phyloP scores from a whole-genome alignment of 257 asterid genomes.

The Paulownia fortunei region DNA sequence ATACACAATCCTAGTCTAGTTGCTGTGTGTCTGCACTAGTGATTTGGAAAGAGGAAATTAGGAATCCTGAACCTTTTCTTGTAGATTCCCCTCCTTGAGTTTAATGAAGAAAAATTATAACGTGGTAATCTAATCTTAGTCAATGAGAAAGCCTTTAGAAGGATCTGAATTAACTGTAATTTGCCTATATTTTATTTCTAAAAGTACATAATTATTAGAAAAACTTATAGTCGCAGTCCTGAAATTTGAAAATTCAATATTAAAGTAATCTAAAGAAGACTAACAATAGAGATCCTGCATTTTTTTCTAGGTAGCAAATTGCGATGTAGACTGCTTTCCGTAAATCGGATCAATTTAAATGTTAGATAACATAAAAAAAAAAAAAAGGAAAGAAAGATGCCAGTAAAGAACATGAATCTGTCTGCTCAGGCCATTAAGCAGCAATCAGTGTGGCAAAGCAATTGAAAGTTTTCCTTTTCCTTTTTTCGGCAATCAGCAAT shows the following conservation, averaged over 20 bases:
- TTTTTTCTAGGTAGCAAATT: not conserved
- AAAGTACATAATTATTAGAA: not conserved
- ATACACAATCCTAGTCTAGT: too few species aligned
- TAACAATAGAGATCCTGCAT: not conserved
- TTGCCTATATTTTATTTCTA: not conserved
- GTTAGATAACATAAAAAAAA: too few species aligned
- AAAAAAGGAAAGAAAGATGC: too few species aligned
- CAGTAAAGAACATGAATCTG: not conserved
- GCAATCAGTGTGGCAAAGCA: not conserved
- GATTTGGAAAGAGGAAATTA: not conserved
- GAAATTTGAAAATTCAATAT: not conserved
- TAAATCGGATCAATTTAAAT: too few species aligned
- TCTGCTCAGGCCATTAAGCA: not conserved
- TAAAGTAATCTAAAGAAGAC: not conserved
- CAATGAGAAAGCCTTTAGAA: not conserved
- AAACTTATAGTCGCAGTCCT: not conserved
- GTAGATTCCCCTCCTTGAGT: not conserved
- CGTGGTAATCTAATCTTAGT: not conserved
- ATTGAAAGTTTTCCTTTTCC: not conserved
- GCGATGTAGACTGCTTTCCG: too few species aligned
- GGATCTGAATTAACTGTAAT: not conserved
- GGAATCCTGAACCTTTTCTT: not conserved
- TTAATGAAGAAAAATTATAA: not conserved
- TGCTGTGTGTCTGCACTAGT: not conserved
- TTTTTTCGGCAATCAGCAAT: not conserved